A percentile compares a stretch with the other conserved stretches of the same genome.
These are phyloP conservation scores for Mrakia hoshinonis DNA, from an alignment of 768 basidiomycete species.

Conservation along the genomic window DNA sequence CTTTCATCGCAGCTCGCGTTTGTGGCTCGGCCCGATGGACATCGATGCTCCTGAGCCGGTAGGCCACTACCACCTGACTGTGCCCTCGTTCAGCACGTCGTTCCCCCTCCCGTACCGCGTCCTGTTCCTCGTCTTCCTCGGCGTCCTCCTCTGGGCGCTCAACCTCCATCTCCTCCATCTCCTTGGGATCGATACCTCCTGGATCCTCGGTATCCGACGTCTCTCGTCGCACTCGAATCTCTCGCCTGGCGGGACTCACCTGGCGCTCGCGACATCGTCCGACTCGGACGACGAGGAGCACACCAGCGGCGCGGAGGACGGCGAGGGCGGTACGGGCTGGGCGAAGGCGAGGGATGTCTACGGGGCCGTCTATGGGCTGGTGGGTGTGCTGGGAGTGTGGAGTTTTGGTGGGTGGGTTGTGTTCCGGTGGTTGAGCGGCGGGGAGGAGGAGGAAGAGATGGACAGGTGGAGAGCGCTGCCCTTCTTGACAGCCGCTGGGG, in stretches of 20 bases:
- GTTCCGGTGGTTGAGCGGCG: slow-evolving; percentile 56
- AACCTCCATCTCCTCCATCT: slow-evolving; percentile 77
- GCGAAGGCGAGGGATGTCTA: not conserved
- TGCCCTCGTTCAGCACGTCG: slow-evolving; percentile 39
- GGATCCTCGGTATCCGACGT: slow-evolving; percentile 53
- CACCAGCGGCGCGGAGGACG: not conserved
- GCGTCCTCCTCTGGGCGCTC: slow-evolving; percentile 81
- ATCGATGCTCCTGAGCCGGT: too few species aligned
- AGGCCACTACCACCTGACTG: slow-evolving; percentile 35
- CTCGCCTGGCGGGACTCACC: slow-evolving; percentile 35
- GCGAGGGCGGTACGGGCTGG: not conserved
- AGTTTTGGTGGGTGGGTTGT: slow-evolving; percentile 59
- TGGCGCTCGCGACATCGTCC: slow-evolving; percentile 1
- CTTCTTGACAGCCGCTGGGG: slow-evolving; percentile 54
- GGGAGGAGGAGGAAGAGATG: slow-evolving; percentile 50
- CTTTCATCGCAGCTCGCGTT: too few species aligned
- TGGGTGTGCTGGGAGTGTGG: slow-evolving; percentile 54
- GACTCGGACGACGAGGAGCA: not conserved
- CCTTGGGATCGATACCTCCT: slow-evolving; percentile 63
- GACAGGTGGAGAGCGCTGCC: slow-evolving; percentile 72
- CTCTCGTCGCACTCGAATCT: not conserved
- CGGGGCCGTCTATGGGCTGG: slow-evolving; percentile 52
- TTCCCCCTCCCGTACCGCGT: slow-evolving; percentile 90
- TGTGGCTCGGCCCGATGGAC: too few species aligned
- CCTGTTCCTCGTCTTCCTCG: slow-evolving; percentile 56